Conservation (phyloP, 164 flowering plant genomes). For the Tetrastigma voinierianum region DNA sequence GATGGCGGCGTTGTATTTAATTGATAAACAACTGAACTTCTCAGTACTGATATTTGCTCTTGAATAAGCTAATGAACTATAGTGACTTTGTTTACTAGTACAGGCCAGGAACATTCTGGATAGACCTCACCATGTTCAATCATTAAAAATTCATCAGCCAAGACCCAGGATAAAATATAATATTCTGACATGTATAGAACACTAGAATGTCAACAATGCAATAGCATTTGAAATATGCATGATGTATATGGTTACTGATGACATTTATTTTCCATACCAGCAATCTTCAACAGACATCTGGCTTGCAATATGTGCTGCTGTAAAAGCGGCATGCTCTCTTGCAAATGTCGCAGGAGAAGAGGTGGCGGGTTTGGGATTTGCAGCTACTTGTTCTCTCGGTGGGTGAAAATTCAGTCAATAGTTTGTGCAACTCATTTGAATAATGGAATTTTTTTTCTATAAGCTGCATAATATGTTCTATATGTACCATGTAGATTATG, state of each 20-base stretch:
- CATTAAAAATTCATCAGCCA: no score
- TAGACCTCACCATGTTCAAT: neutral
- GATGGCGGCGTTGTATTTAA: constrained; percentile 87
- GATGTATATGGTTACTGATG: neutral
- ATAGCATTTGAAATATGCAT: neutral
- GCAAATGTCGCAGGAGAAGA: constrained; percentile 73
- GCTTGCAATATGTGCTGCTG: constrained; percentile 94
- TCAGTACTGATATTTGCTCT: neutral
- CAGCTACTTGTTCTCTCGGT: constrained; percentile 99
- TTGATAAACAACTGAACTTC: constrained; percentile 30
- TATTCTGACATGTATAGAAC: no score
- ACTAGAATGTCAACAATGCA: neutral
- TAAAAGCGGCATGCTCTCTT: constrained; percentile 72
- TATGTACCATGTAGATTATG: neutral
- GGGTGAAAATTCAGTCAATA: constrained; percentile 20
- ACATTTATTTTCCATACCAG: constrained; percentile 33
- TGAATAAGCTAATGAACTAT: neutral
- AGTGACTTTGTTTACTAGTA: neutral
- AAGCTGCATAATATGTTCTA: neutral
- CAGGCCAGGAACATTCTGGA: neutral
- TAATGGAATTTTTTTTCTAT: neutral
- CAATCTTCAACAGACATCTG: constrained; percentile 99
- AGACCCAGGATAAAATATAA: no score
- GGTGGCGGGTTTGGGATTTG: constrained; percentile 82
- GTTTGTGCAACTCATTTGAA: neutral